Percentiles rank a stretch among this genome's conserved stretches.
Conservation (phyloP, 257 asterid species). For the Verbena officinalis region DNA sequence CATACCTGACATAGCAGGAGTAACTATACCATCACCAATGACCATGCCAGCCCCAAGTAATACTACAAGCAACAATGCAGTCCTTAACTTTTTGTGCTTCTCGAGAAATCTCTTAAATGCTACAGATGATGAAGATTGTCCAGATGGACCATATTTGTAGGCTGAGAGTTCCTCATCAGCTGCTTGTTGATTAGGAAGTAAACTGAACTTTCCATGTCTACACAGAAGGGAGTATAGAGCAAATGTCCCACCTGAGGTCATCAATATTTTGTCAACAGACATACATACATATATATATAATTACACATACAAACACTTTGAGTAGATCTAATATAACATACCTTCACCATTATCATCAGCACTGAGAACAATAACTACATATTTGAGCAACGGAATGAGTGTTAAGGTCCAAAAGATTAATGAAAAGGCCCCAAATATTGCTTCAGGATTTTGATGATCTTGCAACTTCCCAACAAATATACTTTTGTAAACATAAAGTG, state of each 20-base stretch:
- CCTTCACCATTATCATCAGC: slow-evolving; percentile 99
- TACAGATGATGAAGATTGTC: slow-evolving; percentile 57
- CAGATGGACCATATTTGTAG: slow-evolving; percentile 70
- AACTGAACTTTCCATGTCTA: slow-evolving; percentile 89
- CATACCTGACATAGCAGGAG: slow-evolving; percentile 86
- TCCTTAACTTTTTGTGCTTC: slow-evolving; percentile 72
- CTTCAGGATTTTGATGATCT: slow-evolving; percentile 57
- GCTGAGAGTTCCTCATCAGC: slow-evolving; percentile 96
- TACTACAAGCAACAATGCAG: slow-evolving; percentile 75
- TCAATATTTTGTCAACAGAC: slow-evolving; percentile 36
- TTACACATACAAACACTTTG: slow-evolving; percentile 13
- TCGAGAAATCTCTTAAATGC: slow-evolving; percentile 77
- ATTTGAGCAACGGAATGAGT: slow-evolving; percentile 90
- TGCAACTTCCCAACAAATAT: slow-evolving; percentile 72
- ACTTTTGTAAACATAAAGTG: slow-evolving; percentile 81
- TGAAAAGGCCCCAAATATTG: slow-evolving; percentile 89
- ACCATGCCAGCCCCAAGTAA: slow-evolving; percentile 92
- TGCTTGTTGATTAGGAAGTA: slow-evolving; percentile 98
- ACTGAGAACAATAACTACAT: slow-evolving; percentile 56
- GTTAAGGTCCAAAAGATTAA: slow-evolving; percentile 95
- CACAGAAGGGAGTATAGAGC: slow-evolving; percentile 94
- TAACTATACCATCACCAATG: slow-evolving; percentile 79
- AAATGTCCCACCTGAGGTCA: slow-evolving; percentile 85
- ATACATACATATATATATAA: too few species aligned
- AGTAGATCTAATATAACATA: slow-evolving; percentile 31